phyloP scores from a whole-genome alignment of 257 asterid genomes.

The Galeopsis tetrahit region DNA sequence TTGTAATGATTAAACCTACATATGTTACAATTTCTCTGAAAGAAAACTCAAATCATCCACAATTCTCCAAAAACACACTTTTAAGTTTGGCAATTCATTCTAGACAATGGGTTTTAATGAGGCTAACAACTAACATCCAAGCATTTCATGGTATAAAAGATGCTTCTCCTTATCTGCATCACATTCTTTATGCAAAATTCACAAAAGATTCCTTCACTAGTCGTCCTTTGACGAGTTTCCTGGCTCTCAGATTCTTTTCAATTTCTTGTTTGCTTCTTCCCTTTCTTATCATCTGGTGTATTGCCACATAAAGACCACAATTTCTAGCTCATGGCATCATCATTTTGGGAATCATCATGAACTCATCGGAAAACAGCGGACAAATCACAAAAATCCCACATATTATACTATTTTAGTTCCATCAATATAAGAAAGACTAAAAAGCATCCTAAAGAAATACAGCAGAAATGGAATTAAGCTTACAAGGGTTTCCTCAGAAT shows the following conservation, averaged over 20 bases:
- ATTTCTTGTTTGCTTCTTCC: conserved; percentile 6
- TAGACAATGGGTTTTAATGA: background rate
- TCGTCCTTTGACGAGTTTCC: background rate
- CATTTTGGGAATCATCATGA: conserved; percentile 4
- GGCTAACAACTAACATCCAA: background rate
- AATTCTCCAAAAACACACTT: background rate
- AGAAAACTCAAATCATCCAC: background rate
- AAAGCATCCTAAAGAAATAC: background rate
- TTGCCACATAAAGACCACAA: background rate
- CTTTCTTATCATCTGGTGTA: background rate
- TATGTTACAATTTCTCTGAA: background rate
- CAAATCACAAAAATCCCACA: conserved; percentile 20
- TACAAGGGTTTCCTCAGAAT: background rate
- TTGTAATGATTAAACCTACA: background rate
- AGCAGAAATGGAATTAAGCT: conserved; percentile 11
- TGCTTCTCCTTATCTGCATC: background rate
- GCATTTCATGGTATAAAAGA: conserved; percentile 9
- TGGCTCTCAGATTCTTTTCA: background rate
- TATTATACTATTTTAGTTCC: background rate
- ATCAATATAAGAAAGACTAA: background rate
- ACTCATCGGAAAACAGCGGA: conserved; percentile 2
- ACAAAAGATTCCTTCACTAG: conserved; percentile 1
- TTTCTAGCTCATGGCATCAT: background rate
- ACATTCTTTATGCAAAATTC: background rate
- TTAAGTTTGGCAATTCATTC: background rate